Evolutionary conservation across 768 basidiomycete species (phyloP).

Genomic region (Lactarius deliciosus): DNA sequence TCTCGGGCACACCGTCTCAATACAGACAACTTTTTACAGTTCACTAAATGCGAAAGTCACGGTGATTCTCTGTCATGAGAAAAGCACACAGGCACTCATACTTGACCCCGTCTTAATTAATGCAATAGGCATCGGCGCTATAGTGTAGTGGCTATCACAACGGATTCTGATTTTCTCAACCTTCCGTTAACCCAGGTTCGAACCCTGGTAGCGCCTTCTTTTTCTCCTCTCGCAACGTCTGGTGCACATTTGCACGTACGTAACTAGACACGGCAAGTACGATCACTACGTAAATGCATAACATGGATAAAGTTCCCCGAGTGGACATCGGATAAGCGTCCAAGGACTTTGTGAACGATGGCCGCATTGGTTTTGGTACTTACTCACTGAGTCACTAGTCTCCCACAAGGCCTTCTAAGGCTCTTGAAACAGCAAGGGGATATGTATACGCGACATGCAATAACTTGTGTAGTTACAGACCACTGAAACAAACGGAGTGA

Average conservation of each 20-base stretch:
- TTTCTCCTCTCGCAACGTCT: not conserved
- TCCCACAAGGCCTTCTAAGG: not conserved
- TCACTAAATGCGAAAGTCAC: not conserved
- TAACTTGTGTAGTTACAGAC: no score
- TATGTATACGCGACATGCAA: no score
- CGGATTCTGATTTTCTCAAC: constrained; percentile 39
- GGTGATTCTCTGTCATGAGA: not conserved
- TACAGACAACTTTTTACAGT: not conserved
- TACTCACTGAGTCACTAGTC: not conserved
- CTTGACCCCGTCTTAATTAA: no score
- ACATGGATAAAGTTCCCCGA: no score
- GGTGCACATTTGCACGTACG: no score
- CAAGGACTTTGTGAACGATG: no score
- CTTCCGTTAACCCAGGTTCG: constrained; percentile 49
- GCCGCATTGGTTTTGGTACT: no score
- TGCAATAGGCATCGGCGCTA: constrained; percentile 32
- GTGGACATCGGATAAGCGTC: no score
- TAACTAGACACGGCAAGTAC: no score
- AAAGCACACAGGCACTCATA: not conserved
- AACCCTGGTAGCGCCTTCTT: constrained; percentile 45
- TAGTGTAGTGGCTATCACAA: constrained; percentile 46
- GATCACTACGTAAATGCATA: no score
- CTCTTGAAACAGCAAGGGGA: no score
- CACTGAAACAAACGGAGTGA: no score
- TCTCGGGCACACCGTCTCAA: not conserved